Percentiles rank a stretch among this genome's conserved stretches.
phyloP scores from a whole-genome alignment of 2,329 filamentous ascomycete genomes.

The Trichoderma endophyticum region DNA sequence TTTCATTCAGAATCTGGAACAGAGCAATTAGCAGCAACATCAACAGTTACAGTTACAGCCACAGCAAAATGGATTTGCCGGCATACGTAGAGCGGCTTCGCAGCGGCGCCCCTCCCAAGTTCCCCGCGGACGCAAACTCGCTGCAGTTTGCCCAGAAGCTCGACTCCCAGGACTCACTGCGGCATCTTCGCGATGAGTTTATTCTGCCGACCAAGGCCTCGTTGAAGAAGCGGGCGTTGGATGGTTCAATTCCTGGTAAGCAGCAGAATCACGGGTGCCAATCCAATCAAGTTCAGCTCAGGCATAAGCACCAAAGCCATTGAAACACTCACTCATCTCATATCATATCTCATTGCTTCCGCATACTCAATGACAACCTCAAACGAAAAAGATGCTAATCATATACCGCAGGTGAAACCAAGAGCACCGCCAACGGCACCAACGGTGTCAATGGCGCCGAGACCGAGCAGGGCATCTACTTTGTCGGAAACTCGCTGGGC shows the following conservation, averaged over 20 bases:
- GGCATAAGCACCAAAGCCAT: not conserved
- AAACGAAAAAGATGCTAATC: not conserved
- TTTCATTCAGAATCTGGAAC: not conserved
- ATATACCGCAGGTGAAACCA: not conserved
- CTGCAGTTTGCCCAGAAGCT: conserved; percentile 49
- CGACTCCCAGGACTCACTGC: conserved; percentile 60
- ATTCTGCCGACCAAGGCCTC: conserved; percentile 72
- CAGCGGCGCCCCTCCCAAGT: conserved; percentile 40
- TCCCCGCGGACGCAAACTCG: conserved; percentile 47
- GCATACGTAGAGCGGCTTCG: conserved; percentile 40
- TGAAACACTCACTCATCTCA: not conserved
- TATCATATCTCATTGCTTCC: too few relatives aligned
- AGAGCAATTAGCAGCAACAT: not conserved
- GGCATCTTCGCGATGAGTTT: conserved; percentile 65
- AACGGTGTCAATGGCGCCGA: conserved; percentile 28
- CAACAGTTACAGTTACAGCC: not conserved
- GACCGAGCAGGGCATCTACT: conserved; percentile 59
- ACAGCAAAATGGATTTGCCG: conserved; percentile 37
- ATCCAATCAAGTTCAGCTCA: not conserved
- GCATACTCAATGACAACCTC: too few relatives aligned
- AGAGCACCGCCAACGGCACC: conserved; percentile 21
- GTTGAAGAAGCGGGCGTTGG: conserved; percentile 60
- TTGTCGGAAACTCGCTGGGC: conserved; percentile 87
- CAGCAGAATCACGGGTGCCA: not conserved
- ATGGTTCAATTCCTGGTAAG: conserved; percentile 42